Evolutionary conservation across 768 basidiomycete species (phyloP).

Genomic region (Tephrocybe sp.): DNA sequence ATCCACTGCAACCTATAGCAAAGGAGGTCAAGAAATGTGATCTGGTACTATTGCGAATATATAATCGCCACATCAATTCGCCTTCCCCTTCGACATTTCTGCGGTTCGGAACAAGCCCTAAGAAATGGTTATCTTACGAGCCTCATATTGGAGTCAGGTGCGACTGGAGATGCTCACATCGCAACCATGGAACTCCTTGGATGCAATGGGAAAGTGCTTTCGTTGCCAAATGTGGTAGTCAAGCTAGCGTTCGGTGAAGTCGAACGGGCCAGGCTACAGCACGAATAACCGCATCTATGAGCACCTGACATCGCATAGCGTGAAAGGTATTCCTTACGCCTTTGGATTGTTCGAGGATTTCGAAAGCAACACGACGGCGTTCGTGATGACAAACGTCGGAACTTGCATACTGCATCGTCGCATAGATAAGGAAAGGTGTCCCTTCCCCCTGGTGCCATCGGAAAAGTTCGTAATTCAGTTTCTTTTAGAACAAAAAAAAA

Average conservation of each 20-base stretch:
- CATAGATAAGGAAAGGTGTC: background rate
- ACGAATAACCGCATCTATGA: slow-evolving; percentile 5
- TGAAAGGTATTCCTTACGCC: background rate
- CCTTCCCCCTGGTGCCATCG: background rate
- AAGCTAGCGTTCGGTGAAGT: background rate
- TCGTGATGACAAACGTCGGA: background rate
- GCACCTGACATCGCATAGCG: background rate
- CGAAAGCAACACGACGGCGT: background rate
- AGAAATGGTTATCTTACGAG: no score
- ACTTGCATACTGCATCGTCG: background rate
- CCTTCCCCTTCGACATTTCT: no score
- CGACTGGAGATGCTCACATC: background rate
- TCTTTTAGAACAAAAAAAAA: slow-evolving; percentile 5
- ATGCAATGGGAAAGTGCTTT: background rate
- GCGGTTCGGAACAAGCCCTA: no score
- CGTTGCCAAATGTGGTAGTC: background rate
- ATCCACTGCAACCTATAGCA: no score
- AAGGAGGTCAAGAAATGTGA: no score
- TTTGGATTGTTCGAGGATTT: background rate
- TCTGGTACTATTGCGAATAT: no score
- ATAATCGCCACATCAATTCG: no score
- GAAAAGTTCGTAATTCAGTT: background rate
- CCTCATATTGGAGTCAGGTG: background rate
- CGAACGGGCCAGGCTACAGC: background rate
- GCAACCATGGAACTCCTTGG: background rate